Evolutionary conservation across 164 flowering plant genomes (phyloP).

Genomic region (Aristolochia fimbriata): DNA sequence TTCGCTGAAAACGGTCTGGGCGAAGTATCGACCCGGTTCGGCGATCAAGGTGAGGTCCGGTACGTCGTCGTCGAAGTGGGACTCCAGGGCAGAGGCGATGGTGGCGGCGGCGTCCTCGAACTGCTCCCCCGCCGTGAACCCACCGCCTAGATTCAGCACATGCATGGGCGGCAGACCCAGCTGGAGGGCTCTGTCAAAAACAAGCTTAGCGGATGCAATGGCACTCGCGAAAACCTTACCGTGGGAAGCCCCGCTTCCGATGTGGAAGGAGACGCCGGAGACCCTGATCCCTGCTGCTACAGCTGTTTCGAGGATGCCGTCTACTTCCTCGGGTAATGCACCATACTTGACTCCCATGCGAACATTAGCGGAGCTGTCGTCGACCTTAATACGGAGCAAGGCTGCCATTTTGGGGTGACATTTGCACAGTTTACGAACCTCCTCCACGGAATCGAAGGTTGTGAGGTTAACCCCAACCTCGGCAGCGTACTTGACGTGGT

Average conservation of each 20-base stretch:
- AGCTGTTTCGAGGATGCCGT: slow-evolving; percentile 1
- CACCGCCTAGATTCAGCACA: slow-evolving; percentile 8
- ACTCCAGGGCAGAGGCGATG: neutral
- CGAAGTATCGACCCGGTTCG: slow-evolving; percentile 7
- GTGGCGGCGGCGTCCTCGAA: neutral
- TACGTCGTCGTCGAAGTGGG: neutral
- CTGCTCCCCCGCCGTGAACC: neutral
- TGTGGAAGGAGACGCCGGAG: slow-evolving; percentile 3
- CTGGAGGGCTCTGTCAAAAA: neutral
- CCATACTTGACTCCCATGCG: neutral
- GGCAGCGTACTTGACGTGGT: too few relatives aligned
- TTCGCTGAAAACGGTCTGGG: neutral
- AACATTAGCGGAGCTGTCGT: neutral
- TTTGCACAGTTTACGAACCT: too few relatives aligned
- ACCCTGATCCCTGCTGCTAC: neutral
- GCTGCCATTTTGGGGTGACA: neutral
- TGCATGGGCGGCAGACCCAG: neutral
- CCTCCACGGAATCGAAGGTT: too few relatives aligned
- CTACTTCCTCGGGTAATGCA: slow-evolving; percentile 1
- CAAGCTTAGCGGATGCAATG: neutral
- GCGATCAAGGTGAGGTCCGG: neutral
- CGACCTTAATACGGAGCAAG: neutral
- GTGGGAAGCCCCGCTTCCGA: neutral
- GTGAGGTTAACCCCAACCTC: too few relatives aligned
- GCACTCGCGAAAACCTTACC: neutral